Conservation (phyloP, 768 basidiomycete genomes). For the Clathrus columnatus region DNA sequence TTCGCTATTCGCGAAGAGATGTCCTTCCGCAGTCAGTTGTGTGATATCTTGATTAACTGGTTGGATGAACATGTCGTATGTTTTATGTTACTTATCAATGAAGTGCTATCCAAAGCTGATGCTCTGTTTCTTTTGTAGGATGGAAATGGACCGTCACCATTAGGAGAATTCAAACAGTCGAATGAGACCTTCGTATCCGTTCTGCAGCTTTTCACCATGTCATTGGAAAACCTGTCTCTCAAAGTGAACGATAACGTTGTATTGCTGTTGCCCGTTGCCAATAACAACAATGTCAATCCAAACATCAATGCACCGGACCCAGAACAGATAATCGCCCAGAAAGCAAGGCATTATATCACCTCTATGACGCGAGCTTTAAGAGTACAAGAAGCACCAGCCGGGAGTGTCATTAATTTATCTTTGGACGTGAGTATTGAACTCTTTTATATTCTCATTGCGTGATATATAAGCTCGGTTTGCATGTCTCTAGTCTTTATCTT, state of each 20-base stretch:
- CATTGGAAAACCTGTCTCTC: background rate
- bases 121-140: background rate
- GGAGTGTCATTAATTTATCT: background rate
- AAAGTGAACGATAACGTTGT: background rate
- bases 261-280: background rate
- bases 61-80: slow-evolving; percentile 48
- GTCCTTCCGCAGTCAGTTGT: slow-evolving; percentile 54
- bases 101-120: background rate
- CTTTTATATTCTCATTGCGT: too few relatives aligned
- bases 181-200: background rate
- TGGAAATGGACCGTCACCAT: background rate
- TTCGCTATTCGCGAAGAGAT: slow-evolving; percentile 62
- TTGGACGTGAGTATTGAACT: background rate
- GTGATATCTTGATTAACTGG: slow-evolving; percentile 76
- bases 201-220: background rate
- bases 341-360: background rate
- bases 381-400: background rate
- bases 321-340: background rate
- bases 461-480: too few relatives aligned
- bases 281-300: too few relatives aligned
- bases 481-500: slow-evolving; percentile 2
- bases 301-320: too few relatives aligned
- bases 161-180: background rate
- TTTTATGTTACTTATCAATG: slow-evolving; percentile 17
- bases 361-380: background rate